Base-by-base conservation (phyloP, 169 alveolate genomes). In the Hepatocystis sp. region DNA sequence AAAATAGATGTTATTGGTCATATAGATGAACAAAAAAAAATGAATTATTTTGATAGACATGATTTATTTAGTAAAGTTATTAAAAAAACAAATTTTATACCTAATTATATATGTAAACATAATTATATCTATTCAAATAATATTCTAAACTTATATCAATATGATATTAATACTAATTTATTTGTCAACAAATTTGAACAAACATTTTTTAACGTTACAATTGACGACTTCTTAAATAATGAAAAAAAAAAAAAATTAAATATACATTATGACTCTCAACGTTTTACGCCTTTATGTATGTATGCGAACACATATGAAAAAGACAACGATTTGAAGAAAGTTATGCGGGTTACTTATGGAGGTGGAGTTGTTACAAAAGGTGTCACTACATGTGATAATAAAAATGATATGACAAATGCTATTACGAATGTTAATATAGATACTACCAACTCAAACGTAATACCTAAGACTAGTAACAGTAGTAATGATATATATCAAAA, bases 1-100 rank as follows among this genome's bases (percentile, higher is more conserved):
- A 81, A 81, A 34, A 63, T 81, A 61, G 89, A 81, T 63, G 5
- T 21, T 30, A 81, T 81, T 47, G 89, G 84, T 3, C 81, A 64
- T 63, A 30, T 1, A 17, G 89, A 81, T 15, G 89, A 81, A 61
- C 27, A 49, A 19, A 47, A 81, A n/a, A 81, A 81, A 81, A 81
- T 81, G 89, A 63, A 21, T 3, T 81, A 81, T 52, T 81, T 81
- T 13, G 84, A 81, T 39, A 49, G 84, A 23, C 84, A 81, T 39
- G 84, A 61, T 34, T 65, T 81, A 39, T 81, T 81, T 53, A 34
- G 53, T 11, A 81, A 81, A 53, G 60, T 81, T 25, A 81, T 81
- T 10, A 81, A 81, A 63, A 81, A 81, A 21, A 81, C 84, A 0
- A 81, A 81, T 17, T 81, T 40, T 23, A 40, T 81, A 32, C 89